phyloP scores from a whole-genome alignment of 805 yeast genomes.

The Citeromyces matritensis region DNA sequence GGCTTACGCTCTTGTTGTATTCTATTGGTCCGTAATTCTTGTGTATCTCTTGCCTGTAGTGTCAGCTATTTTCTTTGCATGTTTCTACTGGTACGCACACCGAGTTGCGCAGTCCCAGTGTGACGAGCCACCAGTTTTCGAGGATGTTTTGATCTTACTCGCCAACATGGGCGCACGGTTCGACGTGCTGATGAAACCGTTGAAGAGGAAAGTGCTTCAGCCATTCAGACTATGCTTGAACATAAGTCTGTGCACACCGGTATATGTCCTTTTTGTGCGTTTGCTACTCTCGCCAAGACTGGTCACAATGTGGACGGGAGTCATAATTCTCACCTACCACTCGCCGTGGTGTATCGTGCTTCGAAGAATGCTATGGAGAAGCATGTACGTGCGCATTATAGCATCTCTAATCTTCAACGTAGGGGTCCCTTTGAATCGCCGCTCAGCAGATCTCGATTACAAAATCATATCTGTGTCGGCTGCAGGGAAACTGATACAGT shows the following conservation, averaged over 20 bases:
- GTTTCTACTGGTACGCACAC: constrained; percentile 27
- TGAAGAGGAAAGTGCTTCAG: constrained; percentile 9
- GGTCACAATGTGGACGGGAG: constrained; percentile 20
- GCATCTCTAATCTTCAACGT: constrained; percentile 8
- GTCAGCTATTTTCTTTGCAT: constrained; percentile 18
- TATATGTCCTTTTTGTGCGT: constrained; percentile 21
- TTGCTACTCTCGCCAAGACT: constrained; percentile 16
- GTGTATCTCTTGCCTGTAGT: constrained; percentile 22
- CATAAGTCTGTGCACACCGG: constrained; percentile 23
- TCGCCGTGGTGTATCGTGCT: constrained; percentile 30
- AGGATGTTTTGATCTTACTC: constrained; percentile 31
- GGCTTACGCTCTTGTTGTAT: constrained; percentile 19
- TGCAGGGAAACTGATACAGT: constrained; percentile 25
- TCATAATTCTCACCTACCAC: constrained; percentile 24
- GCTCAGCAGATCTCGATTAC: constrained; percentile 2
- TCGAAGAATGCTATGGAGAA: constrained; percentile 34
- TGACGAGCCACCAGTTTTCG: constrained; percentile 28
- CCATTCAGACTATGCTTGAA: constrained; percentile 15
- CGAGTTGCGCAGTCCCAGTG: constrained; percentile 14
- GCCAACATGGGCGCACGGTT: constrained; percentile 27
- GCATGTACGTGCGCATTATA: constrained; percentile 21
- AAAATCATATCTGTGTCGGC: constrained; percentile 2
- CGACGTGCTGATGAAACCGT: constrained; percentile 23
- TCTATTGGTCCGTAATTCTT: constrained; percentile 25
- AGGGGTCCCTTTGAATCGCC: background rate